phyloP scores from a whole-genome alignment of 2,329 filamentous ascomycete genomes.

The Sporothrix luriei region DNA sequence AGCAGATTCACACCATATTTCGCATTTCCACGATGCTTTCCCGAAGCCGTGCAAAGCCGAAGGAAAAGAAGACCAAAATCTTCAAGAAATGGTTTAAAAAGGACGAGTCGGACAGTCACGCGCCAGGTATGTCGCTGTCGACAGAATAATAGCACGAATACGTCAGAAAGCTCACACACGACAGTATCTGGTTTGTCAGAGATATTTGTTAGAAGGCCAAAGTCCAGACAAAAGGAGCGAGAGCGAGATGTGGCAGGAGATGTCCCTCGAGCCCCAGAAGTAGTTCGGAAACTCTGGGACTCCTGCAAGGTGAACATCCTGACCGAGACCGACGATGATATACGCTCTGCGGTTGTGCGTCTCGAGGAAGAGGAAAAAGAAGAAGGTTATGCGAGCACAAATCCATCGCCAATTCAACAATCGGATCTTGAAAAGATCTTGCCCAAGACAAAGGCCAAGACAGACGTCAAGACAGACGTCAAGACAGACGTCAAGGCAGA shows the following conservation, averaged over 20 bases:
- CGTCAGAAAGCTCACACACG: not conserved
- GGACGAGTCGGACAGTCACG: not conserved
- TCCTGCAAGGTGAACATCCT: constrained; percentile 1
- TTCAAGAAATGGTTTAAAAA: not conserved
- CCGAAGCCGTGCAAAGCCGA: not conserved
- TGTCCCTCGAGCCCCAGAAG: not conserved
- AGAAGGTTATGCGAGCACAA: not conserved
- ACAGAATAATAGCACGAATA: not conserved
- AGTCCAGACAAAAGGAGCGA: not conserved
- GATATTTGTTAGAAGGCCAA: not conserved
- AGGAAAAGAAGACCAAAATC: not conserved
- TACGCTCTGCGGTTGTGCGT: not conserved
- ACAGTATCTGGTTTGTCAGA: not conserved
- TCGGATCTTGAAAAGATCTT: not conserved
- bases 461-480: too few relatives aligned
- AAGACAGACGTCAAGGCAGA: too few relatives aligned
- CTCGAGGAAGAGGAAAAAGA: not conserved
- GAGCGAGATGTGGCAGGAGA: not conserved
- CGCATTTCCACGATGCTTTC: not conserved
- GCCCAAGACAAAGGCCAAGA: too few relatives aligned
- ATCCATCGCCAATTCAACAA: not conserved
- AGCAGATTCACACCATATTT: not conserved
- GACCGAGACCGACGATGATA: not conserved
- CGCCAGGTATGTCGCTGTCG: not conserved
- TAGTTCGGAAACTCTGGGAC: not conserved